phyloP scores from a whole-genome alignment of 768 basidiomycete species.

The Russula ochroleuca region DNA sequence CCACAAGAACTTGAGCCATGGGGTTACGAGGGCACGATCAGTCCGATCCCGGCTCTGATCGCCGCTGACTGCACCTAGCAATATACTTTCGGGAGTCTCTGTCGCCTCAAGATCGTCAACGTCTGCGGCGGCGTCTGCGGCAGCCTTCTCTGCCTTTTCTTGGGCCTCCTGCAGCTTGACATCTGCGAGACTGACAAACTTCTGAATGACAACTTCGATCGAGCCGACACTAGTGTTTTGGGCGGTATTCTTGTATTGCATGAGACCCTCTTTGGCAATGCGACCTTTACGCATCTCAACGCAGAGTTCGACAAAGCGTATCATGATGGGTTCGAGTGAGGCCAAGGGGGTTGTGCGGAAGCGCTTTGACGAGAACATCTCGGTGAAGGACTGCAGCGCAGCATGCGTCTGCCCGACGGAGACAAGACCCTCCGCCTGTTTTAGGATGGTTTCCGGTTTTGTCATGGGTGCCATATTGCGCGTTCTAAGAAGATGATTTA shows the following conservation, averaged over 20 bases:
- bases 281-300: constrained; percentile 92
- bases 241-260: constrained; percentile 97
- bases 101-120: constrained; percentile 95
- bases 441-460: constrained; percentile 86
- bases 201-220: constrained; percentile 87
- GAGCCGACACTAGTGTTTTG: constrained; percentile 88
- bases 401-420: constrained; percentile 89
- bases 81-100: constrained; percentile 89
- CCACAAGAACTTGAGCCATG: constrained; percentile 99
- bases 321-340: constrained; percentile 91
- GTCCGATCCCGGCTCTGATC: constrained; percentile 94
- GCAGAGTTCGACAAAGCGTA: constrained; percentile 93
- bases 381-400: constrained; percentile 83
- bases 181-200: constrained; percentile 77
- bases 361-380: constrained; percentile 90
- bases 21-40: constrained; percentile 90
- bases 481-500: background rate
- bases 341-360: constrained; percentile 88
- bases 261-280: constrained; percentile 90
- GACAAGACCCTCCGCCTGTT: constrained; percentile 91
- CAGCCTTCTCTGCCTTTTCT: constrained; percentile 75
- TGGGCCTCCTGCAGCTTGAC: constrained; percentile 81
- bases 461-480: constrained; percentile 78
- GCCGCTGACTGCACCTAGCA: constrained; percentile 82
- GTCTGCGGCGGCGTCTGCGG: constrained; percentile 57